Conservation (phyloP, 2,329 filamentous ascomycete species). For the Hymenoscyphus occultus region DNA sequence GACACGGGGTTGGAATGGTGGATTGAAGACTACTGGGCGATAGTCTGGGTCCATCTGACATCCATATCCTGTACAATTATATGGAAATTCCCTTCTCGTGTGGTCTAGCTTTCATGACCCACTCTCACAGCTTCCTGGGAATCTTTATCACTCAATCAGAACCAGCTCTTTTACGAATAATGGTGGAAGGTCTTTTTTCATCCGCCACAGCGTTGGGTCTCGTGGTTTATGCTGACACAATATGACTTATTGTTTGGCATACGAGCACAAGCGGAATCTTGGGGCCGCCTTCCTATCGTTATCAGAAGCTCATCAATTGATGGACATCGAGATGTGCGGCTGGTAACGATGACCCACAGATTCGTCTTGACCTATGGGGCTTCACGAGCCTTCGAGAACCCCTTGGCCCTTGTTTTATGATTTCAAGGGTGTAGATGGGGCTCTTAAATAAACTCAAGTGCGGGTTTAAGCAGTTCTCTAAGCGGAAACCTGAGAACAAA, state of each 20-base stretch:
- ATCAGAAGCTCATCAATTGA: constrained; percentile 5
- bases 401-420: constrained; percentile 6
- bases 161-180: not conserved
- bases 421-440: not conserved
- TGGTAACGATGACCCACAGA: not conserved
- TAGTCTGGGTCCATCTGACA: not conserved
- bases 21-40: not conserved
- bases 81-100: not conserved
- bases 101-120: not conserved
- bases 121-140: not conserved
- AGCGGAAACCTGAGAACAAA: not conserved
- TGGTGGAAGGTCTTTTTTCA: not conserved
- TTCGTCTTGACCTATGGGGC: not conserved
- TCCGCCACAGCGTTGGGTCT: not conserved
- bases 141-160: not conserved
- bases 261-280: constrained; percentile 2
- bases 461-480: not conserved
- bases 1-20: not conserved
- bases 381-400: constrained; percentile 6
- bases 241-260: not conserved
- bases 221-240: not conserved
- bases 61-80: not conserved
- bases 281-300: constrained; percentile 15
- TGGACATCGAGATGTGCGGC: not conserved
- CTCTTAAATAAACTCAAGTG: not conserved